Base-by-base conservation (phyloP, 768 basidiomycete genomes). In the Tubosaeta brunneosetosa region DNA sequence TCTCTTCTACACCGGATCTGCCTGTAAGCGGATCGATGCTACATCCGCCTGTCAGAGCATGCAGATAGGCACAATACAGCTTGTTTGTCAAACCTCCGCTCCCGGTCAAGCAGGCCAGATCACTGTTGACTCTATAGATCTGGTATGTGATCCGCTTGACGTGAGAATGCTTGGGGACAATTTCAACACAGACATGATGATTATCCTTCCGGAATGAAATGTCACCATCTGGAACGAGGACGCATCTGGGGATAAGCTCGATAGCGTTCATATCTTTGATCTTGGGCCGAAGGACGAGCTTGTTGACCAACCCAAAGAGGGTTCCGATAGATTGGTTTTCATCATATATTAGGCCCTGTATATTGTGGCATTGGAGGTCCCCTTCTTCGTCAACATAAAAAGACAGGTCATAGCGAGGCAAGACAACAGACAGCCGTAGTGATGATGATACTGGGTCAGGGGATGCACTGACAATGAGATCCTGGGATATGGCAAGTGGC, bases 1-100 rank as follows among this genome's bases (percentile, higher is more conserved):
- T 76, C 19, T 45, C 50, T 16, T 51, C 44, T 16, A 17, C n/a
- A 12, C 51, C 50, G 31, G 25, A 51, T 19, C 40, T 53, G n/a
- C 52, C 57, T 0, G 73, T 75, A 40, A 81, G 64, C 3, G 75
- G 76, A 57, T 81, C 80, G 4, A 65, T 63, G 13, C 75, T 61
- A 38, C 69, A 68, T 26, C 56, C 44, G 25, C 72, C 72, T 1
- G 72, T 78, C 9, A 76, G 48, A 11, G 75, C 73, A 44, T 80
- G 79, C 9, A 81, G 64, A 49, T 77, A 75, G 1, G 72, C 66
- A 44, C 65, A 67, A 54, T 67, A 77, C 11, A 77, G 58, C 43
- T 60, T 59, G 52, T 61, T 66, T 1, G 53, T 55, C 48, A 72
- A 44, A 2, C 17, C 27, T 1, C 6, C 19, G 6, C 32, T 46